Evolutionary conservation across 1,139 yeast species (phyloP).

Genomic region (Hemisphaericaspora subhashii): DNA sequence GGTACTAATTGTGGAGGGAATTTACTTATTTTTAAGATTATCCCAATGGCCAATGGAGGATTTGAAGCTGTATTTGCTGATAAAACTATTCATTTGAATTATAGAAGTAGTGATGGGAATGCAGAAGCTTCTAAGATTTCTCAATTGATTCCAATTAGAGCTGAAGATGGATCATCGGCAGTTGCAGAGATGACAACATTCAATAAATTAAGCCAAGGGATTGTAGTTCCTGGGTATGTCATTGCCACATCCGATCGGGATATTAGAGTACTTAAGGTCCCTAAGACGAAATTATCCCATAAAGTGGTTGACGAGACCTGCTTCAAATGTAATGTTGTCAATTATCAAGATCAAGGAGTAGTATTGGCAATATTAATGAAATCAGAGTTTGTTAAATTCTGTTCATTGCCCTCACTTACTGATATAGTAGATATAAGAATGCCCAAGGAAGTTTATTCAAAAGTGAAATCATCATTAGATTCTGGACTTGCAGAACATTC

Average conservation of each 20-base stretch:
- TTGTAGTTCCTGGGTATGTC: conserved; percentile 61
- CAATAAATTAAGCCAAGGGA: conserved; percentile 62
- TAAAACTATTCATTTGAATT: conserved; percentile 41
- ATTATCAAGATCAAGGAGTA: conserved; percentile 30
- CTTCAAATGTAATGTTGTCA: conserved; percentile 43
- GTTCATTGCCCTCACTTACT: conserved; percentile 38
- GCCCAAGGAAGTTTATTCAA: conserved; percentile 32
- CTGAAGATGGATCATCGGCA: conserved; percentile 60
- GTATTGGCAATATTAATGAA: conserved; percentile 37
- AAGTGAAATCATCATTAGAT: conserved; percentile 24
- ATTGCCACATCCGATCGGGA: conserved; percentile 61
- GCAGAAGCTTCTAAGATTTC: conserved; percentile 49
- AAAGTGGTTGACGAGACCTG: conserved; percentile 65
- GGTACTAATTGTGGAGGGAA: conserved; percentile 83
- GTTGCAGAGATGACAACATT: conserved; percentile 62
- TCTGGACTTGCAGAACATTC: conserved; percentile 27
- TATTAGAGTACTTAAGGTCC: conserved; percentile 61
- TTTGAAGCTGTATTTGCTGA: conserved; percentile 62
- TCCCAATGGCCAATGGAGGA: conserved; percentile 70
- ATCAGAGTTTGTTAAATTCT: conserved; percentile 40
- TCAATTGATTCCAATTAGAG: conserved; percentile 58
- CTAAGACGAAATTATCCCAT: conserved; percentile 62
- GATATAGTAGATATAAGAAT: conserved; percentile 40
- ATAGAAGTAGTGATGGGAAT: conserved; percentile 30
- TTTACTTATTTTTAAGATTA: conserved; percentile 60